These are phyloP conservation scores for Saitozyma podzolica DNA, from an alignment of 768 basidiomycete genomes.

Conservation along the genomic window DNA sequence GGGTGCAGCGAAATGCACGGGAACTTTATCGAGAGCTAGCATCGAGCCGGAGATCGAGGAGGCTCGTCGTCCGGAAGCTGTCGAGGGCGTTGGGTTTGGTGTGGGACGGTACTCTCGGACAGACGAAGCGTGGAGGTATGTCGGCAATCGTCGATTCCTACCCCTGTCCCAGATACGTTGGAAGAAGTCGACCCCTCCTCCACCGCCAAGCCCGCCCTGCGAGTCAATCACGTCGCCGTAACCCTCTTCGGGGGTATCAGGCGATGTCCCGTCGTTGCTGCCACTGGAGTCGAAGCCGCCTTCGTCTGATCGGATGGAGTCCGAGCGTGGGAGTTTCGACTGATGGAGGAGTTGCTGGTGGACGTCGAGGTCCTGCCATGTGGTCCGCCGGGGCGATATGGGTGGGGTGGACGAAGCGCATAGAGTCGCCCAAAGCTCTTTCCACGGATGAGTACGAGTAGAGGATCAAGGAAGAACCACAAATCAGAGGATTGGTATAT, in stretches of 20 bases:
- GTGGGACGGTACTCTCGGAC: neutral
- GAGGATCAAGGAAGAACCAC: no score
- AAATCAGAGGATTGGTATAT: no score
- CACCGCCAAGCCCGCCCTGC: conserved; percentile 27
- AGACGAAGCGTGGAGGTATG: neutral
- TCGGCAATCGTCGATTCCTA: neutral
- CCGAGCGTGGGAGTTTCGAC: conserved; percentile 1
- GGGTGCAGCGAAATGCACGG: neutral
- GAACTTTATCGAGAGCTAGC: no score
- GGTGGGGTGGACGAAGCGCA: conserved; percentile 24
- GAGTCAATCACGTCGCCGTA: conserved; percentile 10
- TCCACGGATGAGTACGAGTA: no score
- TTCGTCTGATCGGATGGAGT: conserved; percentile 16
- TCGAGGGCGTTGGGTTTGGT: neutral
- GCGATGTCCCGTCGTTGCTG: neutral
- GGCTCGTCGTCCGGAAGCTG: neutral
- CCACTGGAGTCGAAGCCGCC: neutral
- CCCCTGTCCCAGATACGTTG: conserved; percentile 33
- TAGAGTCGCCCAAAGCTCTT: conserved; percentile 34
- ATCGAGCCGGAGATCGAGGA: no score
- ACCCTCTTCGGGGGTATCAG: neutral
- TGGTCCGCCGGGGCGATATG: conserved; percentile 26
- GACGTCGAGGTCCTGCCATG: conserved; percentile 32
- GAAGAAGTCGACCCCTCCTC: conserved; percentile 19
- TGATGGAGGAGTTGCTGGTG: conserved; percentile 24